Percentiles rank a stretch among this genome's conserved stretches.
Conservation (phyloP, 2,329 filamentous ascomycete genomes). For the Plenodomus biglobosus region DNA sequence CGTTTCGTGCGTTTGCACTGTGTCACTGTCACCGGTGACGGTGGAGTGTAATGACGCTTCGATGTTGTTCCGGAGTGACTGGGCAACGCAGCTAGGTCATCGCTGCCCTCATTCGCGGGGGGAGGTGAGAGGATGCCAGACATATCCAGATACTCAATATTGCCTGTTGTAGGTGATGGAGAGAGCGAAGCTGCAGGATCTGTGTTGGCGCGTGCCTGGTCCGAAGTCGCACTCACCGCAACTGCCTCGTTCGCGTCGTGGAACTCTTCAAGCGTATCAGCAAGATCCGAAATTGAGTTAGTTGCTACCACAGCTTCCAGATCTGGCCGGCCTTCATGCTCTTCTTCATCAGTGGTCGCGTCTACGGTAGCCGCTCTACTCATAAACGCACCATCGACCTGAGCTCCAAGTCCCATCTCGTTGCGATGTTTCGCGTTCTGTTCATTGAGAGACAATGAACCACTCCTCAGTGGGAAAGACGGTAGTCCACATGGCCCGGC, state of each 20-base stretch:
- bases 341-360: background rate
- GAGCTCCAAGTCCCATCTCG: conserved; percentile 2
- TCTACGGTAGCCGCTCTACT: conserved; percentile 4
- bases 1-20: background rate
- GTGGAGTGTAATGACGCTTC: conserved; percentile 8
- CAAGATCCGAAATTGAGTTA: background rate
- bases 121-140: background rate
- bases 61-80: conserved; percentile 18
- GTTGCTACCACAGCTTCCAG: background rate
- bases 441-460: conserved; percentile 6
- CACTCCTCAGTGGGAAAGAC: conserved; percentile 23
- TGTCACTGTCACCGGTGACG: conserved; percentile 1
- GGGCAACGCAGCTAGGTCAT: conserved; percentile 8
- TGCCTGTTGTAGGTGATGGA: background rate
- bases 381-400: conserved; percentile 11
- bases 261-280: background rate
- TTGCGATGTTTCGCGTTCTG: background rate
- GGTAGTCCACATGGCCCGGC: conserved; percentile 15
- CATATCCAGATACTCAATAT: conserved; percentile 5
- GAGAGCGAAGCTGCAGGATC: background rate
- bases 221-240: conserved; percentile 1
- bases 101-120: background rate
- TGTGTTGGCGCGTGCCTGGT: background rate
- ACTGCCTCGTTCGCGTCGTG: background rate
- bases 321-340: background rate